Conservation (phyloP, 2,329 filamentous ascomycete species). For the Zymoseptoria passerinii region DNA sequence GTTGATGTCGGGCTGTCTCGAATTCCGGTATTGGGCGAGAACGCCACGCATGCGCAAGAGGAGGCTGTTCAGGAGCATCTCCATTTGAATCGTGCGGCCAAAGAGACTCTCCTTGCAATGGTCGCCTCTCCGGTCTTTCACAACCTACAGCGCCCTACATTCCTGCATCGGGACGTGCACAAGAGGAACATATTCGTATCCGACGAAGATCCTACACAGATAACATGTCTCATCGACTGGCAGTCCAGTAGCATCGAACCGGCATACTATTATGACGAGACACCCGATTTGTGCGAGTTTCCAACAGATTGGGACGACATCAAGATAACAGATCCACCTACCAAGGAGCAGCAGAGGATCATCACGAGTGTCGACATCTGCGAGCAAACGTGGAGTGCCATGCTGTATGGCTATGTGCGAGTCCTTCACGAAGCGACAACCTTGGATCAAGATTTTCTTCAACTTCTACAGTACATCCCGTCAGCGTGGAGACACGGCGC, state of each 20-base stretch:
- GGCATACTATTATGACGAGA: background rate
- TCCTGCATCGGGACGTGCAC: background rate
- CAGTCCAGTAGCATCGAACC: background rate
- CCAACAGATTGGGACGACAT: background rate
- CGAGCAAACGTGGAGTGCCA: background rate
- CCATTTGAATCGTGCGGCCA: background rate
- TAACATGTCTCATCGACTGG: background rate
- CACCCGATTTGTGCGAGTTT: background rate
- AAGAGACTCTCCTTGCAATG: background rate
- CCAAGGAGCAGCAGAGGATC: background rate
- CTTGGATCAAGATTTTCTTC: background rate
- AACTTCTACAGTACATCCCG: background rate
- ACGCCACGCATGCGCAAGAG: background rate
- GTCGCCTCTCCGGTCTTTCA: background rate
- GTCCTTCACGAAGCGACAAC: background rate
- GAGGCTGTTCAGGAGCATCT: background rate
- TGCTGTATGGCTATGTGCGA: background rate
- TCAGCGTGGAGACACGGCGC: background rate
- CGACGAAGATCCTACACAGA: background rate
- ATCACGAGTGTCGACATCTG: background rate
- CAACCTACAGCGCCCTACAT: background rate
- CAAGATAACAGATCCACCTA: background rate
- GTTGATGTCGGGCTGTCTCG: background rate
- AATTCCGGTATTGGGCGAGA: background rate
- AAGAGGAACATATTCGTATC: constrained; percentile 2